Evolutionary conservation across 1,284 basidiomycete species (phyloP), one percentile per base, ranked within the genome.

Genomic region (Ustilago tritici): DNA sequence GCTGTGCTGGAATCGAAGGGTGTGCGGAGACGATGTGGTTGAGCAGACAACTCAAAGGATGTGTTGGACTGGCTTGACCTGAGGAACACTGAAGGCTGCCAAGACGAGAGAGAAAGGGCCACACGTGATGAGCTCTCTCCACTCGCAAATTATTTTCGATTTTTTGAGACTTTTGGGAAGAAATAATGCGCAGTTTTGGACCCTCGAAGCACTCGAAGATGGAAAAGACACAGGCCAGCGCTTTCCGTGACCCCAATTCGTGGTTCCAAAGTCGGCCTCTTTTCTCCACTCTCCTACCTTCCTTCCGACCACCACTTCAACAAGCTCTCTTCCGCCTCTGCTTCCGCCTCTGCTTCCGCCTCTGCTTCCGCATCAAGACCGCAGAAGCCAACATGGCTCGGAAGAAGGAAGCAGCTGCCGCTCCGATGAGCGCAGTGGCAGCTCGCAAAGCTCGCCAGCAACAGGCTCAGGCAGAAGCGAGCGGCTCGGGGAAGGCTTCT

Each of bases 381-480:
- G 40, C 34, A 28, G 47, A 35, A 34, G 47, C 19, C 34, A 63
- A 2, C 31, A 75, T 75, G 72, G 59, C 72, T 23, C 50, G 61
- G 14, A 54, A 41, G 35, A 60, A 56, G 54, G 64, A 54, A 40
- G 47, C 32, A 34, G 57, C 46, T 14, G 40, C 55, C 3, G 43
- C 63, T 43, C 70, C 62, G 8, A 23, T 74, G 19, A 78, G 76
- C 49, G 76, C 76, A 7, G 17, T 74, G 2, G 76, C 76, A 55
- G 76, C 76, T 56, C 67, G 71, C 41, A 70, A 74, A 56, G 65
- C 65, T 19, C 70, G 61, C 4, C 40, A 65, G 46, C 41, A 59
- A 23, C 43, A 46, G 8, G 69, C 69, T 17, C 40, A 62, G 11
- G 56, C 56, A 14, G 38, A 60, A 28, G 57, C 43, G 12, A 50